Percentiles rank a stretch among this genome's conserved stretches.
phyloP scores from a whole-genome alignment of 768 basidiomycete species.

The Pleurotus djamor region DNA sequence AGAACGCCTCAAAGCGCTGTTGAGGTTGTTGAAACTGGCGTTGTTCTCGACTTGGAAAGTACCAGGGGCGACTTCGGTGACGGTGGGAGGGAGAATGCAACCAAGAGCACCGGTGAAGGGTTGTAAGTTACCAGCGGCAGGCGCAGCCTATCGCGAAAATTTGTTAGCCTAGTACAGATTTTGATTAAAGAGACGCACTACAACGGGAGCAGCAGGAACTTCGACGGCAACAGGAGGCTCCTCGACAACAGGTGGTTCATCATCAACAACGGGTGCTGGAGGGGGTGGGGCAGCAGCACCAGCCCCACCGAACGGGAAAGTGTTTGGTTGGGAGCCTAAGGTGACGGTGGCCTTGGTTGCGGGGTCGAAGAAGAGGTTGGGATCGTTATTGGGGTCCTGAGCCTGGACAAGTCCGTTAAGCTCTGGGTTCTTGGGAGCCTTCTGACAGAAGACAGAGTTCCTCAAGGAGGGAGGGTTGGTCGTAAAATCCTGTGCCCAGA shows the following conservation, averaged over 20 bases:
- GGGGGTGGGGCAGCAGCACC: constrained; percentile 13
- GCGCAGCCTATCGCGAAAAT: not conserved
- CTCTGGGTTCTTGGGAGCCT: constrained; percentile 46
- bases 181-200: constrained; percentile 20
- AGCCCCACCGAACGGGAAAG: constrained; percentile 39
- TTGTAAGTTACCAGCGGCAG: constrained; percentile 37
- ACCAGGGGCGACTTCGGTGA: constrained; percentile 34
- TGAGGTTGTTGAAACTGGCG: constrained; percentile 39
- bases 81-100: constrained; percentile 43
- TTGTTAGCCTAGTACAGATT: no score
- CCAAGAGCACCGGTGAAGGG: constrained; percentile 47
- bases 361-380: constrained; percentile 50
- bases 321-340: constrained; percentile 46
- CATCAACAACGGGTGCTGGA: constrained; percentile 13
- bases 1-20: constrained; percentile 45
- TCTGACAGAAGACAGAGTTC: constrained; percentile 60
- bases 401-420: constrained; percentile 48
- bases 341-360: constrained; percentile 34
- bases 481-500: constrained; percentile 38
- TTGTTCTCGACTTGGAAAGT: constrained; percentile 50
- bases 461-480: constrained; percentile 46
- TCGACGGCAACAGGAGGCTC: constrained; percentile 10
- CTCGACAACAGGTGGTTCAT: constrained; percentile 14
- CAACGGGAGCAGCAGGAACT: constrained; percentile 19
- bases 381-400: constrained; percentile 50